phyloP scores from a whole-genome alignment of 208 protist species.

The Trypanosoma platydactyli region DNA sequence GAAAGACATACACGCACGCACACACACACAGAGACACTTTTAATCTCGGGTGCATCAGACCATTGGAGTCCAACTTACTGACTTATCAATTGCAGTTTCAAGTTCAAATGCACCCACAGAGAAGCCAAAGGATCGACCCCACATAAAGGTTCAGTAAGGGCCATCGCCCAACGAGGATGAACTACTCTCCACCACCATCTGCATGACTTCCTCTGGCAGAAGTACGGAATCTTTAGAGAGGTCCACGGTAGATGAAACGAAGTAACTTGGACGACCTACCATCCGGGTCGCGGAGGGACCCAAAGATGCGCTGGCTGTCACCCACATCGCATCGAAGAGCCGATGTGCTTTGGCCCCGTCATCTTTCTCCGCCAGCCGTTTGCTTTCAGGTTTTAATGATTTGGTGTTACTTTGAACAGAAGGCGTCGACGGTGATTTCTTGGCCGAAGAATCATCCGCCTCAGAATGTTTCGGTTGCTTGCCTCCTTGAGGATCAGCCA shows the following conservation, averaged over 20 bases:
- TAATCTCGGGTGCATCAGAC: not conserved
- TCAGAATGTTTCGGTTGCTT: not conserved
- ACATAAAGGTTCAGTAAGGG: not conserved
- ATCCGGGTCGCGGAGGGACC: conserved; percentile 41
- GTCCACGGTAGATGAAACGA: conserved; percentile 49
- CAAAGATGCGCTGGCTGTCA: conserved; percentile 41
- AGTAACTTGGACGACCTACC: conserved; percentile 67
- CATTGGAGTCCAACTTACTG: not conserved
- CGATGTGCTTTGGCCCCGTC: conserved; percentile 28
- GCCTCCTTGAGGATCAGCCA: conserved; percentile 23
- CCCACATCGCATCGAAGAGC: conserved; percentile 84
- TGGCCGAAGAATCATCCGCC: not conserved
- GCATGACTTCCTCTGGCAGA: conserved; percentile 22
- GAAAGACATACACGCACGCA: not conserved
- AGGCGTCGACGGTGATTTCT: not conserved
- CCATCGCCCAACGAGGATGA: conserved; percentile 9
- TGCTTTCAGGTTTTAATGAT: no score
- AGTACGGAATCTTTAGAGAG: conserved; percentile 12
- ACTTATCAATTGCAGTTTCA: not conserved
- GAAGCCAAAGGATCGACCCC: not conserved
- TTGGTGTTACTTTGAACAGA: no score
- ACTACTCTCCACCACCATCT: conserved; percentile 34
- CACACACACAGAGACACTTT: not conserved
- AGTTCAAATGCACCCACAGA: not conserved
- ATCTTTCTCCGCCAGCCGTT: not conserved